phyloP scores from a whole-genome alignment of 345 rosid species.

The Syzygium jambos region DNA sequence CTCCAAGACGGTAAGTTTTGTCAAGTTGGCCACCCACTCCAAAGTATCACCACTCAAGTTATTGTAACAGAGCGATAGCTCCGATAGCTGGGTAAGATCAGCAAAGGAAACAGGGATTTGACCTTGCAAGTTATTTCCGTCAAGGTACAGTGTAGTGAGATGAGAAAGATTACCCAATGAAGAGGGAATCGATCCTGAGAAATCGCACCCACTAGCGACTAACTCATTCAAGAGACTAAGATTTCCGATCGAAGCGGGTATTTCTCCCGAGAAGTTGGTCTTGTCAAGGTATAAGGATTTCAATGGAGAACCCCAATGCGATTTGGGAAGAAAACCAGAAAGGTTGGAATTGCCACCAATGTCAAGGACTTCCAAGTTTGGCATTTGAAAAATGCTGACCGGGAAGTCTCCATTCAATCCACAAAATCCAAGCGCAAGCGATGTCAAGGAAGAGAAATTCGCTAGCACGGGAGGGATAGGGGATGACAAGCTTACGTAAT shows the following conservation, averaged over 20 bases:
- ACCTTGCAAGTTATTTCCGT: background rate
- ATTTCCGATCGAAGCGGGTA: too few species aligned
- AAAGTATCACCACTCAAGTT: too few species aligned
- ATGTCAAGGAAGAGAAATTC: background rate
- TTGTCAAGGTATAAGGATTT: background rate
- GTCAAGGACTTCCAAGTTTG: too few species aligned
- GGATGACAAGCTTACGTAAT: background rate
- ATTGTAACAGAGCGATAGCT: too few species aligned
- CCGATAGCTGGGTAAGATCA: background rate
- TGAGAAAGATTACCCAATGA: background rate
- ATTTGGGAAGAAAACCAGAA: too few species aligned
- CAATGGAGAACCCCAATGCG: background rate
- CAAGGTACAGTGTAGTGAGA: background rate
- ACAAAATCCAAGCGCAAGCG: background rate
- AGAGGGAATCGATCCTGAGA: background rate
- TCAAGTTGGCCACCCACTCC: too few species aligned
- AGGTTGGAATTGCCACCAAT: too few species aligned
- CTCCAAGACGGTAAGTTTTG: too few species aligned
- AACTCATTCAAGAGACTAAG: too few species aligned
- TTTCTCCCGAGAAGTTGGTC: background rate
- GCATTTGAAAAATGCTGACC: background rate
- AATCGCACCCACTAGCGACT: fast-evolving
- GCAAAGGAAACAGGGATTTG: background rate
- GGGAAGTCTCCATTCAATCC: constrained; percentile 1
- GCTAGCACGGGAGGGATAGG: background rate